phyloP scores from a whole-genome alignment of 345 rosid species.

The Hypericum perforatum region DNA sequence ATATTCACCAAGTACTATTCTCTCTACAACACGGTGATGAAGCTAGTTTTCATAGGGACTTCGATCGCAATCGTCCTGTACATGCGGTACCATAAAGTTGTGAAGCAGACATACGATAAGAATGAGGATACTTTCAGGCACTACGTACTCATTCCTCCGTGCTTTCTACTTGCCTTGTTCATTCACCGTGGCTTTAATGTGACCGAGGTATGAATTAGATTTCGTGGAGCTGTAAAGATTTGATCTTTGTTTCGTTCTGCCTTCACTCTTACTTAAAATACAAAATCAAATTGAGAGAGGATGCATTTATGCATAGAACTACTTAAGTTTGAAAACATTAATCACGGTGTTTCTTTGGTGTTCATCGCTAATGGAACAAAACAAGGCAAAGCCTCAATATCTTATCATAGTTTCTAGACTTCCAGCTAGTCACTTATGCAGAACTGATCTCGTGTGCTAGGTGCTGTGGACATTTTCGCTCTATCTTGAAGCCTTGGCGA shows the following conservation, averaged over 20 bases:
- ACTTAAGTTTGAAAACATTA: no score
- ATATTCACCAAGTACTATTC: constrained; percentile 22
- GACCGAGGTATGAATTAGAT: constrained; percentile 17
- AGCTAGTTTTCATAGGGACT: constrained; percentile 31
- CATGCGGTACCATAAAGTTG: constrained; percentile 37
- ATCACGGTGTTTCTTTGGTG: no score
- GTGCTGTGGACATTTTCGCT: constrained; percentile 41
- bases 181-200: constrained; percentile 15
- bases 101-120: constrained; percentile 28
- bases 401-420: no score
- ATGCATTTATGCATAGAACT: neutral
- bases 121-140: constrained; percentile 30
- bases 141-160: constrained; percentile 15
- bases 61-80: constrained; percentile 40
- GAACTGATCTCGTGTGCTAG: constrained; percentile 10
- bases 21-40: constrained; percentile 35
- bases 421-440: no score
- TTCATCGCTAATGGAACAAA: no score
- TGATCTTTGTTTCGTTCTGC: neutral
- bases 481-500: constrained; percentile 49
- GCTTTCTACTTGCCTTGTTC: constrained; percentile 23
- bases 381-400: no score
- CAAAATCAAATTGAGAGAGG: neutral
- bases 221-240: neutral
- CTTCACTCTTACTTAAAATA: neutral